Conservation (phyloP, 1,284 basidiomycete species). For the Sparassis latifolia region DNA sequence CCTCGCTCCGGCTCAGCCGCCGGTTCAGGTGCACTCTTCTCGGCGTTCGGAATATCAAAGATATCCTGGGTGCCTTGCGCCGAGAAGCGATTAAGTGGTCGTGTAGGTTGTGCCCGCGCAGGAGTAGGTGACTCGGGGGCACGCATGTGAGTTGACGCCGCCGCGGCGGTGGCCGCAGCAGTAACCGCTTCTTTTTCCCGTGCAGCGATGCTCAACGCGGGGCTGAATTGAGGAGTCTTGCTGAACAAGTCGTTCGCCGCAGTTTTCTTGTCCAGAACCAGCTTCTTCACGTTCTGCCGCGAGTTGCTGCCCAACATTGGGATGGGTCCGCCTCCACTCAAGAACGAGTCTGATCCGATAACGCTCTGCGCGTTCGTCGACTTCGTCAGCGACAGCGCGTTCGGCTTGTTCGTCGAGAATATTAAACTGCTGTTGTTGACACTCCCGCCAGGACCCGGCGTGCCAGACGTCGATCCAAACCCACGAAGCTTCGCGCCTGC, state of each 20-base stretch:
- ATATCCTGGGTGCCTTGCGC: conserved; percentile 26
- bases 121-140: conserved; percentile 36
- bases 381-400: conserved; percentile 45
- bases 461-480: conserved; percentile 44
- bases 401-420: conserved; percentile 45
- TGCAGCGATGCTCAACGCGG: conserved; percentile 63
- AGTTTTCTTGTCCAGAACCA: conserved; percentile 81
- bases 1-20: conserved; percentile 7
- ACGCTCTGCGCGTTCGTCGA: conserved; percentile 34
- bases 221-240: conserved; percentile 63
- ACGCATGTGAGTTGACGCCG: conserved; percentile 6
- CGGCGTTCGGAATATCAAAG: conserved; percentile 3
- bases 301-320: conserved; percentile 63
- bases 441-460: conserved; percentile 26
- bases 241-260: conserved; percentile 65
- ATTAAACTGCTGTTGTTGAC: conserved; percentile 22
- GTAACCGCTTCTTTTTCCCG: conserved; percentile 57
- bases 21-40: conserved; percentile 14
- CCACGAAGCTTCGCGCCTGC: conserved; percentile 65
- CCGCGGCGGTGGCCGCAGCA: conserved; percentile 13
- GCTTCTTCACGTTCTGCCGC: conserved; percentile 89
- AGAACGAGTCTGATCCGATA: conserved; percentile 44
- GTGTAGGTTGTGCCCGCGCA: conserved; percentile 26
- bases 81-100: conserved; percentile 41
- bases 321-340: conserved; percentile 55